Conservation (phyloP, 31 red algal genomes). For the Pterothamnion heteromorphum region DNA sequence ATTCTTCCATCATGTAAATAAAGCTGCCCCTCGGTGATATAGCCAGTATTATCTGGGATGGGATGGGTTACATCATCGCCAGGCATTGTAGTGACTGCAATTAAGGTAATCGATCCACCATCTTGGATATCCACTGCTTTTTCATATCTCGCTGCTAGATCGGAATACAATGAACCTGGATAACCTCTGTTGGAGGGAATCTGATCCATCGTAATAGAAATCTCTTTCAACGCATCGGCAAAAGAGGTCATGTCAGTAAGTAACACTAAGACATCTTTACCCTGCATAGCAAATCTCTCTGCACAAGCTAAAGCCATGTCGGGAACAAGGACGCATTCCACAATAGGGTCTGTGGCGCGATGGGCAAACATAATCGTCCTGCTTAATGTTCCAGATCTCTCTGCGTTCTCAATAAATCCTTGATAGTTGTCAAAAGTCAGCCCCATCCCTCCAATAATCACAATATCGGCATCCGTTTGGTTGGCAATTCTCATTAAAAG, state of each 20-base stretch:
- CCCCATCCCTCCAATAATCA: too few species aligned
- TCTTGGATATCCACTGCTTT: slow-evolving; percentile 79
- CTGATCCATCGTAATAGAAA: slow-evolving; percentile 88
- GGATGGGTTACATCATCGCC: slow-evolving; percentile 98
- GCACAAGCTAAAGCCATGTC: slow-evolving; percentile 87
- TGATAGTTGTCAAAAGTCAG: too few species aligned
- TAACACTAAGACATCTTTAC: slow-evolving; percentile 94
- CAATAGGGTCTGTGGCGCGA: slow-evolving; percentile 91
- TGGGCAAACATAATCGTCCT: slow-evolving; percentile 83
- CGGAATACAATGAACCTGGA: slow-evolving; percentile 97
- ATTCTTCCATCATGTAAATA: slow-evolving; percentile 90
- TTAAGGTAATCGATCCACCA: slow-evolving; percentile 80
- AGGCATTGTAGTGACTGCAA: slow-evolving; percentile 95
- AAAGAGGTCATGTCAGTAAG: slow-evolving; percentile 96
- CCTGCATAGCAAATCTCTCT: slow-evolving; percentile 93
- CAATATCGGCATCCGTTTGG: too few species aligned
- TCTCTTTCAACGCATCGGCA: slow-evolving; percentile 93
- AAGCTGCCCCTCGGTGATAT: slow-evolving; percentile 99
- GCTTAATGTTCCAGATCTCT: slow-evolving; percentile 80
- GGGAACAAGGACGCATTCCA: slow-evolving; percentile 94
- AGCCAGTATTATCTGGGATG: slow-evolving; percentile 94
- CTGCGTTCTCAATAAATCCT: slow-evolving; percentile 98
- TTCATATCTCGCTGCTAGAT: slow-evolving; percentile 91
- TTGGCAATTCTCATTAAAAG: too few species aligned
- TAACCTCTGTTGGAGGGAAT: slow-evolving; percentile 94